Evolutionary conservation across 306 rosid species (phyloP), one percentile per base, ranked within the genome.

Genomic region (Gleditsia sinensis): DNA sequence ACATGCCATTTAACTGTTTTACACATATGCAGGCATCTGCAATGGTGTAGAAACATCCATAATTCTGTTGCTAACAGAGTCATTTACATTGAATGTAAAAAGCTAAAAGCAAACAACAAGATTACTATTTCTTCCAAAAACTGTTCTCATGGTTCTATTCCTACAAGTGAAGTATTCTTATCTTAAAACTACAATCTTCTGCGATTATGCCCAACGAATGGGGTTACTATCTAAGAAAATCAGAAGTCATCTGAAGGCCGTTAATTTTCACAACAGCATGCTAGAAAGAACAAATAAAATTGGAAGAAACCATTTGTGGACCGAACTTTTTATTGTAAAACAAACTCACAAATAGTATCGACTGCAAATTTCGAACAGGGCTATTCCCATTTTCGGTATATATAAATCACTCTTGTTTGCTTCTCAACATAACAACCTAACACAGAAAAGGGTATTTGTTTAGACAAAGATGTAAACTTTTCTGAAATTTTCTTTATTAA

Each of bases 1-100:
- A 73, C 21, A 73, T 11, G 14, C 24, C 56, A 58, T 43, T 28
- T 17, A 57, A 42, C 58, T 4, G 55, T 4, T 71, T 25, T 37
- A 8, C 51, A 55, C 4, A 39, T 14, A 19, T 21, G 30, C 30
- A 39, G 53, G 56, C 16, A 21, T 6, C 10, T 40, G 2, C 55
- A 72, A 57, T 72, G 45, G 64, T 28, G 43, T 17, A 72, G 14
- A 21, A 58, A 57, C 17, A 54, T 54, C 21, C 61, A 54, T 56
- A 21, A 69, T 36, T 16, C 17, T 10, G 50, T 30, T 32, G 25
- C 39, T 32, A 65, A 42, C 43, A 74, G 62, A 61, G 17, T 17
- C 2, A 7, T 48, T 14, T 2, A 60, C 0, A 11, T 4, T 9
- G 48, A 58, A 40, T n/a, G 13, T n/a, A n/a, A n/a, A n/a, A n/a